A percentile compares a stretch with the other conserved stretches of the same genome.
Evolutionary conservation across 2,329 filamentous ascomycete species (phyloP).

Genomic region (Fusarium xylarioides): DNA sequence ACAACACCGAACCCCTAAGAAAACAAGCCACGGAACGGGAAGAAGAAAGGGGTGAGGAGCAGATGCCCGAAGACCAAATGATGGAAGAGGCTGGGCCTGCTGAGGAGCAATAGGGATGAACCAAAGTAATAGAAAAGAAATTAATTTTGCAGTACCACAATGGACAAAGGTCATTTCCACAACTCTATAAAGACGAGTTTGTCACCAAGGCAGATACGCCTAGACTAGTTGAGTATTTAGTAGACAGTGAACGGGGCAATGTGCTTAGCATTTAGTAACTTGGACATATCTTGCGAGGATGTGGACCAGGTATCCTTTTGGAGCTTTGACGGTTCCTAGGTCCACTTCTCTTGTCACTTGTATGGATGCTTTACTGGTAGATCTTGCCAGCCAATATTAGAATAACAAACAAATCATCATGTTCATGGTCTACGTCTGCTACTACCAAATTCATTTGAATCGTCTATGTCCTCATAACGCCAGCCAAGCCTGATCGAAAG

Average conservation of each 20-base stretch:
- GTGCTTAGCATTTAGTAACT: not conserved
- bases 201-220: not conserved
- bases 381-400: not conserved
- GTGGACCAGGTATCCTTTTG: not conserved
- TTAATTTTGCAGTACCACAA: too few relatives aligned
- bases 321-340: not conserved
- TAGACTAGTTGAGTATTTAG: not conserved
- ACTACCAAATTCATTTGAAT: constrained; percentile 49
- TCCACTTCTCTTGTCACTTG: not conserved
- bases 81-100: constrained; percentile 7
- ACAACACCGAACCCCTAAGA: constrained; percentile 58
- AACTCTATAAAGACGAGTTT: not conserved
- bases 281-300: not conserved
- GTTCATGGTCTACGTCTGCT: constrained; percentile 47
- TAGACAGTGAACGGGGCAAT: not conserved
- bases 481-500: constrained; percentile 48
- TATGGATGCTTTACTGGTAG: not conserved
- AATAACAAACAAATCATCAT: constrained; percentile 43
- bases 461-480: constrained; percentile 53
- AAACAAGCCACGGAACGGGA: constrained; percentile 50
- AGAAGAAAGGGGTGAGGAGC: constrained; percentile 38
- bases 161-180: not conserved
- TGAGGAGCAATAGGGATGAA: not conserved
- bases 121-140: not conserved
- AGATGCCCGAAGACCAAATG: constrained; percentile 12